phyloP scores from a whole-genome alignment of 2,329 filamentous ascomycete genomes.

The Xylariaceae sp. region DNA sequence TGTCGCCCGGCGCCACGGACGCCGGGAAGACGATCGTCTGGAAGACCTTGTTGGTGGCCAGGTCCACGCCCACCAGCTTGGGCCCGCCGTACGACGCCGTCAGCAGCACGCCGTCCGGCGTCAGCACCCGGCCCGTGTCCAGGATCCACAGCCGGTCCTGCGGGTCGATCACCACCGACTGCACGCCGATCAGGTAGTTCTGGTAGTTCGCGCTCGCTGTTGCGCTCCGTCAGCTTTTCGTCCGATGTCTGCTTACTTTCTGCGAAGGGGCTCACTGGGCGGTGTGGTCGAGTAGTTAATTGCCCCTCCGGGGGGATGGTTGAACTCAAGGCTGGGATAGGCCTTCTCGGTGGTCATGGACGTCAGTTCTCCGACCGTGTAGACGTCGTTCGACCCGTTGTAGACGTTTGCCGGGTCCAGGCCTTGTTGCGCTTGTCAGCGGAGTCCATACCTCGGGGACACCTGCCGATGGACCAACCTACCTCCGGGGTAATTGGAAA shows the following conservation, averaged over 20 bases:
- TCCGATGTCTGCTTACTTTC: too few relatives aligned
- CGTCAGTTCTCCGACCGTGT: constrained; percentile 33
- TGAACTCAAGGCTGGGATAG: constrained; percentile 26
- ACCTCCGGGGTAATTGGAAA: constrained; percentile 41
- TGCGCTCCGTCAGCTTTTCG: constrained; percentile 1
- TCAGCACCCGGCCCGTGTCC: constrained; percentile 37
- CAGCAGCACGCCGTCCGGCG: constrained; percentile 33
- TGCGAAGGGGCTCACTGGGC: constrained; percentile 19
- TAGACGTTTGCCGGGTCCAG: constrained; percentile 40
- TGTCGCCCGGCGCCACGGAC: constrained; percentile 35
- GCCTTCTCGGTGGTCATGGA: constrained; percentile 15
- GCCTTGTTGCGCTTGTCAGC: constrained; percentile 18
- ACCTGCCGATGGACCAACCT: not conserved
- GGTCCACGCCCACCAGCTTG: constrained; percentile 41
- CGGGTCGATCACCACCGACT: constrained; percentile 43
- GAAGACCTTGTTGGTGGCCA: constrained; percentile 36
- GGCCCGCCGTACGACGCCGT: constrained; percentile 38
- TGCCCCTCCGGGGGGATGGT: constrained; percentile 36
- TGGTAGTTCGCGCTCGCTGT: constrained; percentile 35
- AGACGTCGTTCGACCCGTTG: constrained; percentile 23
- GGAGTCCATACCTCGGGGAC: not conserved
- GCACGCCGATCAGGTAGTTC: constrained; percentile 42
- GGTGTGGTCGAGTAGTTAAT: constrained; percentile 44
- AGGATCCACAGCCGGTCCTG: constrained; percentile 44
- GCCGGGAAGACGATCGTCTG: constrained; percentile 42